Evolutionary conservation across 192 early-diverging fungal species (phyloP), one percentile per base, ranked within the genome.

Genomic region (Umbelopsis sp.): DNA sequence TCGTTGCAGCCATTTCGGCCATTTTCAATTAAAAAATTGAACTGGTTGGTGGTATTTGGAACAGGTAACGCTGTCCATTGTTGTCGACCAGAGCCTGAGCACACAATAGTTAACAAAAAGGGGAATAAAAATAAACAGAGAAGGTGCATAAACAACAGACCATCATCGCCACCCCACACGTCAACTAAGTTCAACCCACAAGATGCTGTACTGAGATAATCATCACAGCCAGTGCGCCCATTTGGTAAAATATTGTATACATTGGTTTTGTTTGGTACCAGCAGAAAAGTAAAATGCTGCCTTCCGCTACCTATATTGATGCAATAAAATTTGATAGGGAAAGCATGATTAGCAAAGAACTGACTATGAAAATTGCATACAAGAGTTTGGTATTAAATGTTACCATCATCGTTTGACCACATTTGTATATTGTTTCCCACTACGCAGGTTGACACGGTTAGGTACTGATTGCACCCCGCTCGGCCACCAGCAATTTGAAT

Each of bases 381-480:
- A 6, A 1, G 37, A 41, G 3, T 30, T 2, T 41, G 2, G 5
- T 41, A 41, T 41, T 41, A 6, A 61, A 61, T 37, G 2, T 61
- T 35, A 61, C 55, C 27, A n/a, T 61, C 55, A 35, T 61, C 55
- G 3, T 30, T 30, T 5, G 55, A 61, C 9, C 18, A 61, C 55
- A 61, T 61, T 15, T 61, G 27, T 0, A 61, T 25, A 8, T 11
- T 6, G 8, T 33, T 33, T 61, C 55, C 55, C 4, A 4, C 0
- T 0, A 1, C 3, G 55, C 55, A 61, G 25, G 2, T 8, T 11
- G 5, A 12, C 7, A 33, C 25, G 27, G 33, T 61, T 18, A 61
- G 33, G 16, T n/a, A 61, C 15, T 61, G 55, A 30, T 61, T 61
- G 30, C 55, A 61, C 16, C 55, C 55, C 7, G 27, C 33, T 61